These are phyloP conservation scores for Phytophthora pini DNA, from an alignment of 352 stramenopile genomes.

Conservation along the genomic window DNA sequence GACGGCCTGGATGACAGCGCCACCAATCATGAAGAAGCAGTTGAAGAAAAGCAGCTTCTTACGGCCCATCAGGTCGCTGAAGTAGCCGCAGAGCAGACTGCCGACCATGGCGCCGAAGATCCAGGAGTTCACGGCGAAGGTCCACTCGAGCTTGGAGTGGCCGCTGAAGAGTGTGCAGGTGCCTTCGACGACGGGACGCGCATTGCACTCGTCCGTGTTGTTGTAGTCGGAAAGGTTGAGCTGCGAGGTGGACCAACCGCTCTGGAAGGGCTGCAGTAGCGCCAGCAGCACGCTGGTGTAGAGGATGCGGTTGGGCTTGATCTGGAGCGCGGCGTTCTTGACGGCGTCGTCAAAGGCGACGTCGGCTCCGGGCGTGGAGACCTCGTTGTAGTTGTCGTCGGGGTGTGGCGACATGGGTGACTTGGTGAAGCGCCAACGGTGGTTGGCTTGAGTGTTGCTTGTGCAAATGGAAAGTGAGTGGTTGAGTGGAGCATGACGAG, in stretches of 20 bases:
- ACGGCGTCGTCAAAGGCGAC: constrained; percentile 22
- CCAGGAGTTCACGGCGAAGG: constrained; percentile 44
- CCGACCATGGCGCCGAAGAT: constrained; percentile 64
- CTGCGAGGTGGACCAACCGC: constrained; percentile 63
- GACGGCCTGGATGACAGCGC: constrained; percentile 40
- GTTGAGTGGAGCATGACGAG: too few species aligned
- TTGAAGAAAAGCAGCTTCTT: constrained; percentile 38
- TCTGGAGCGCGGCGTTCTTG: constrained; percentile 25
- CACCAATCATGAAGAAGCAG: constrained; percentile 45
- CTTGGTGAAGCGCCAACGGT: not conserved
- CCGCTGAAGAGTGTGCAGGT: constrained; percentile 49
- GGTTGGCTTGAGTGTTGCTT: constrained; percentile 13
- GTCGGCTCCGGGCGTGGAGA: constrained; percentile 16
- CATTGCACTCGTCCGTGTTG: constrained; percentile 53
- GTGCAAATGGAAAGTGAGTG: constrained; percentile 9
- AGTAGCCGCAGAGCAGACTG: constrained; percentile 44
- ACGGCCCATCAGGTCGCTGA: constrained; percentile 38
- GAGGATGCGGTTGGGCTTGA: constrained; percentile 47
- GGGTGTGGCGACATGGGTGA: constrained; percentile 13
- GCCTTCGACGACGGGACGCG: constrained; percentile 40
- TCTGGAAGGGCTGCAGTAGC: constrained; percentile 55
- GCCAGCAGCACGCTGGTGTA: constrained; percentile 52
- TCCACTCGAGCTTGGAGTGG: constrained; percentile 44
- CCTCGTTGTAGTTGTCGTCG: constrained; percentile 14
- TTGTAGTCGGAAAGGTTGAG: constrained; percentile 72